Base-by-base conservation (phyloP, 345 rosid species). In the sweet orange (Citrus sinensis) region DNA sequence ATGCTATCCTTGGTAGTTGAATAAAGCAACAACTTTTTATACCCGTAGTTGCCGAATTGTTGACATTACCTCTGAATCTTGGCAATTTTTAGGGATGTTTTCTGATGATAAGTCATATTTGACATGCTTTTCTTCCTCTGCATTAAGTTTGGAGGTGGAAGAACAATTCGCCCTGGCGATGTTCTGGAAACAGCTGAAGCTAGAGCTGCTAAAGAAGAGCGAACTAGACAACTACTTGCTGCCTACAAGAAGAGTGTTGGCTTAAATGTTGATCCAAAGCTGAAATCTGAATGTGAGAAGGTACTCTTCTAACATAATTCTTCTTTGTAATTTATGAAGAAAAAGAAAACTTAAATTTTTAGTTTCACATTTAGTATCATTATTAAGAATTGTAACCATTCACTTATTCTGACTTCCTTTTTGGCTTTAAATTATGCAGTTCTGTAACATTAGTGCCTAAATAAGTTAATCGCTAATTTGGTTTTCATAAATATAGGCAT, bases 121-220 rank as follows among this genome's bases (percentile, higher is more conserved):
- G 66, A 83, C 35, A 46, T 67, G 17, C 54, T 70, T 80, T 80
- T 65, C 46, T 14, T 55, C 67, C 79, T 62, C 79, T 42, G 34
- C 76, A 61, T 76, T 74, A 39, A 92, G 98, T 93, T 84, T 89
- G 98, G 98, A 61, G 98, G 98, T 81, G 98, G 98, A 81, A 95
- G 81, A 84, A 88, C 84, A 37, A 84, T 95, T 79, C 90, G 82
- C 67, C 97, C 97, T 0, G 97, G 98, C n/a, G 98, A 95, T 46
- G 82, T 84, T 68, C 84, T 92, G 40, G 97, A 95, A 86, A 88
- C 97, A 37, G 87, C 85, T 76, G 92, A 95, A 84, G 97, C 89
- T 75, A 87, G 90, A 82, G 87, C 82, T 80, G 92, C 91, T 20
- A 90, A 92, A 87, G 92, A 92, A 22, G 84, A 89, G 68, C 86